Percentiles rank a stretch among this genome's conserved stretches.
phyloP scores from a whole-genome alignment of 2,329 filamentous ascomycete genomes.

The Bipolaris victoriae region DNA sequence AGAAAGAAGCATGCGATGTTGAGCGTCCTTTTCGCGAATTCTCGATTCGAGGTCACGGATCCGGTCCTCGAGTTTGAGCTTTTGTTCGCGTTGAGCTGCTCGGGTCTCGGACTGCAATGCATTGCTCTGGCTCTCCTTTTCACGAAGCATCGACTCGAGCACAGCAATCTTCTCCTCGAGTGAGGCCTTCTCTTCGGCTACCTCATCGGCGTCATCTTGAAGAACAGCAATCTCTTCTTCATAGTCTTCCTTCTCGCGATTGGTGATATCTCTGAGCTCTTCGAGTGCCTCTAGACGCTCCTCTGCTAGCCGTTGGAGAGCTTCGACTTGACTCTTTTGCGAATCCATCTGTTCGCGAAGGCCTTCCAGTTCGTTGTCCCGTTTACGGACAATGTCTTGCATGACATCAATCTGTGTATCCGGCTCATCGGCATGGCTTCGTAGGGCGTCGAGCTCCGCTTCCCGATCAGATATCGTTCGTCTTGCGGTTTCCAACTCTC shows the following conservation, averaged over 20 bases:
- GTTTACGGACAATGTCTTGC: conserved; percentile 51
- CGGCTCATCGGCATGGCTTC: conserved; percentile 45
- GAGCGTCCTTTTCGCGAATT: conserved; percentile 39
- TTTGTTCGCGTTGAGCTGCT: conserved; percentile 64
- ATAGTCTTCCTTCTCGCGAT: conserved; percentile 54
- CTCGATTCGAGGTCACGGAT: conserved; percentile 44
- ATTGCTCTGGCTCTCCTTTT: conserved; percentile 42
- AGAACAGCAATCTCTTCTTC: conserved; percentile 62
- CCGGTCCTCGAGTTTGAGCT: conserved; percentile 56
- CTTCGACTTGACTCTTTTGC: conserved; percentile 40
- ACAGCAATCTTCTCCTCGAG: conserved; percentile 63
- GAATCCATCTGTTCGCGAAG: conserved; percentile 54
- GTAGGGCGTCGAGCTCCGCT: conserved; percentile 46
- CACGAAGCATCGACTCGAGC: conserved; percentile 45
- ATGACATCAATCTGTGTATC: conserved; percentile 51
- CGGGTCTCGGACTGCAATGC: conserved; percentile 47
- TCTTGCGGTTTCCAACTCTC: conserved; percentile 46
- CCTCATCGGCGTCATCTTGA: conserved; percentile 52
- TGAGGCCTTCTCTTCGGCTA: conserved; percentile 59
- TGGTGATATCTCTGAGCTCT: conserved; percentile 58
- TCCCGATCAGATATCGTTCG: conserved; percentile 46
- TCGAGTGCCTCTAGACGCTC: conserved; percentile 55
- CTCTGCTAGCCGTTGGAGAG: conserved; percentile 42
- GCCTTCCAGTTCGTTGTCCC: conserved; percentile 60
- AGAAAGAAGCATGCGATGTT: conserved; percentile 36